phyloP scores from a whole-genome alignment of 2,329 filamentous ascomycete genomes.

The Colletotrichum musae region DNA sequence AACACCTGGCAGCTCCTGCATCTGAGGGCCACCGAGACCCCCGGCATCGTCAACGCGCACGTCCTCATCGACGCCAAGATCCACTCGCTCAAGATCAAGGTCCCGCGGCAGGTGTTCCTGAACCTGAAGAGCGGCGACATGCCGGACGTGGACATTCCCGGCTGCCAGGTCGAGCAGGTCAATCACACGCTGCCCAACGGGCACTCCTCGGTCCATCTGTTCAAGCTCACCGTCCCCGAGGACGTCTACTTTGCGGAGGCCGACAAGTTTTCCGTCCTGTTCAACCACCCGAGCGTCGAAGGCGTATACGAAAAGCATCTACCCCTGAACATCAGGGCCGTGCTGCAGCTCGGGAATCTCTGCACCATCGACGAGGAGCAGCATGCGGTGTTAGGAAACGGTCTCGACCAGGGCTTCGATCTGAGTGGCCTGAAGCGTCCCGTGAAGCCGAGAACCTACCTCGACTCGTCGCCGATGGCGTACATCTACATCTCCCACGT shows the following conservation, averaged over 20 bases:
- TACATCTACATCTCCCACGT: conserved; percentile 97
- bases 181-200: conserved; percentile 95
- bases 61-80: conserved; percentile 95
- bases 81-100: conserved; percentile 88
- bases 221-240: conserved; percentile 92
- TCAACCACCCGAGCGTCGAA: conserved; percentile 94
- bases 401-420: conserved; percentile 94
- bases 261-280: conserved; percentile 85
- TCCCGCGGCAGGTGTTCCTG: conserved; percentile 90
- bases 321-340: conserved; percentile 86
- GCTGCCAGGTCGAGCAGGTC: conserved; percentile 92
- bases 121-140: conserved; percentile 91
- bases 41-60: conserved; percentile 89
- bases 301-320: conserved; percentile 97
- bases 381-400: conserved; percentile 90
- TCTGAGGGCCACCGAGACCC: conserved; percentile 83
- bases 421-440: conserved; percentile 81
- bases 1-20: conserved; percentile 97
- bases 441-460: conserved; percentile 77
- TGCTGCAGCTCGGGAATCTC: conserved; percentile 89
- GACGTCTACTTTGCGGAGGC: conserved; percentile 88
- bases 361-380: conserved; percentile 96
- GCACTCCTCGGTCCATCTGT: conserved; percentile 92
- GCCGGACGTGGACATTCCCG: conserved; percentile 88
- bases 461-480: conserved; percentile 80